Percentiles rank a stretch among this genome's conserved stretches.
These are phyloP conservation scores for Ambrosia hybrid DNA, from an alignment of 140 eudicot genomes.

Conservation along the genomic window DNA sequence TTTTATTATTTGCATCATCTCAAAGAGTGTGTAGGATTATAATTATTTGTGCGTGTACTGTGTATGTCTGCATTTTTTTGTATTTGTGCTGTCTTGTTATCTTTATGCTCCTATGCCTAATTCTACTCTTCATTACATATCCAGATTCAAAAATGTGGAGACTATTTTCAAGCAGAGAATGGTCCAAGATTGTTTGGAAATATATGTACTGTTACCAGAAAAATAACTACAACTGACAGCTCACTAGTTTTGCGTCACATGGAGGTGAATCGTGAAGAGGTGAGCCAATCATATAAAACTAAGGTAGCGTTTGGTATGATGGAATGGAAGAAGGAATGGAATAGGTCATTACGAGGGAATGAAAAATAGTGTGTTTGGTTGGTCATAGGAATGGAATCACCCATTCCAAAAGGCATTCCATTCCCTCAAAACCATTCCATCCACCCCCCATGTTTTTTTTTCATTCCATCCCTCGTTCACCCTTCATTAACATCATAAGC, in stretches of 20 bases:
- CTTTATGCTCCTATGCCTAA: conserved; percentile 3
- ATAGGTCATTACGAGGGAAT: too few relatives aligned
- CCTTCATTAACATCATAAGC: too few relatives aligned
- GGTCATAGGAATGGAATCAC: too few relatives aligned
- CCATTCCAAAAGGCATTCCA: too few relatives aligned
- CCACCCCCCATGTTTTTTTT: too few relatives aligned
- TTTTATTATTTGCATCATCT: neutral
- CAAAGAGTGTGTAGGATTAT: neutral
- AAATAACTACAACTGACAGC: conserved; percentile 53
- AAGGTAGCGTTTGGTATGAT: too few relatives aligned
- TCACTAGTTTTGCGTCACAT: conserved; percentile 69
- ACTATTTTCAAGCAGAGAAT: conserved; percentile 89
- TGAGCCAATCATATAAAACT: conserved; percentile 23
- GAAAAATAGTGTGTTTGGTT: too few relatives aligned
- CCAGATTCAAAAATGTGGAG: conserved; percentile 93
- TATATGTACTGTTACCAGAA: conserved; percentile 54
- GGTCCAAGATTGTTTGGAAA: conserved; percentile 93
- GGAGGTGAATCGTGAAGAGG: conserved; percentile 90
- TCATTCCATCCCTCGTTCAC: too few relatives aligned
- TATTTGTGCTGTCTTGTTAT: neutral
- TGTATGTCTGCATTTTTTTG: neutral
- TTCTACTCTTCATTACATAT: conserved; percentile 18
- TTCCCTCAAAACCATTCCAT: too few relatives aligned
- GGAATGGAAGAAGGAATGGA: too few relatives aligned
- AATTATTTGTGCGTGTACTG: neutral